These are phyloP conservation scores for Telopea speciosissima DNA, from an alignment of 177 flowering plant species.

Conservation along the genomic window DNA sequence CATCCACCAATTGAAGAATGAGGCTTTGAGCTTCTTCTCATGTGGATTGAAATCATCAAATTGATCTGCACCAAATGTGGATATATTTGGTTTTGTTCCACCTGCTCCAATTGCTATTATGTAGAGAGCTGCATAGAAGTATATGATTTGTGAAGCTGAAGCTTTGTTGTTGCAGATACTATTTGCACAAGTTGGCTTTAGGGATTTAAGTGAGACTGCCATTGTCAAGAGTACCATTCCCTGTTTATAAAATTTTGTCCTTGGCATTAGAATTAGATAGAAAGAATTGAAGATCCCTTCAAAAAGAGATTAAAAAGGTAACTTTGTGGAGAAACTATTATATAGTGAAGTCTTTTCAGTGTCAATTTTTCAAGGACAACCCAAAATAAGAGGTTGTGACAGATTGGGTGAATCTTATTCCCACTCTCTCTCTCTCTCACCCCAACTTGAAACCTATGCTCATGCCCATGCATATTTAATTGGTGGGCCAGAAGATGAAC, in stretches of 20 bases:
- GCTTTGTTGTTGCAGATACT: conserved; percentile 75
- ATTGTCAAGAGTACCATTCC: conserved; percentile 78
- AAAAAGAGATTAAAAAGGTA: neutral
- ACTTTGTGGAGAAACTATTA: neutral
- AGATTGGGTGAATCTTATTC: no score
- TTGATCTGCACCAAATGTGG: conserved; percentile 90
- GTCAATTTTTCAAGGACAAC: neutral
- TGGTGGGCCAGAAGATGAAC: no score
- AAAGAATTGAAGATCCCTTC: no score
- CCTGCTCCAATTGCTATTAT: conserved; percentile 81
- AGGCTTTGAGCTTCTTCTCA: conserved; percentile 61
- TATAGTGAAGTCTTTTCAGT: neutral
- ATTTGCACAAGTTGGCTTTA: conserved; percentile 59
- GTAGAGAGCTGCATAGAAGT: conserved; percentile 76
- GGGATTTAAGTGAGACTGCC: conserved; percentile 59
- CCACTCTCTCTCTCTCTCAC: no score
- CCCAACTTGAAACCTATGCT: no score
- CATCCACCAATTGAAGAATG: conserved; percentile 98
- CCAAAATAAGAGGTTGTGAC: no score
- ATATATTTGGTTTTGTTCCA: conserved; percentile 85
- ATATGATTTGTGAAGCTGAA: conserved; percentile 41
- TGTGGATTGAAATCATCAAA: conserved; percentile 69
- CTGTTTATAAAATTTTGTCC: conserved; percentile 25
- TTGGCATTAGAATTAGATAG: neutral
- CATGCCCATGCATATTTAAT: no score